These are phyloP conservation scores for Aureobasidium zeae DNA, from an alignment of 2,329 filamentous ascomycete species.

Conservation along the genomic window DNA sequence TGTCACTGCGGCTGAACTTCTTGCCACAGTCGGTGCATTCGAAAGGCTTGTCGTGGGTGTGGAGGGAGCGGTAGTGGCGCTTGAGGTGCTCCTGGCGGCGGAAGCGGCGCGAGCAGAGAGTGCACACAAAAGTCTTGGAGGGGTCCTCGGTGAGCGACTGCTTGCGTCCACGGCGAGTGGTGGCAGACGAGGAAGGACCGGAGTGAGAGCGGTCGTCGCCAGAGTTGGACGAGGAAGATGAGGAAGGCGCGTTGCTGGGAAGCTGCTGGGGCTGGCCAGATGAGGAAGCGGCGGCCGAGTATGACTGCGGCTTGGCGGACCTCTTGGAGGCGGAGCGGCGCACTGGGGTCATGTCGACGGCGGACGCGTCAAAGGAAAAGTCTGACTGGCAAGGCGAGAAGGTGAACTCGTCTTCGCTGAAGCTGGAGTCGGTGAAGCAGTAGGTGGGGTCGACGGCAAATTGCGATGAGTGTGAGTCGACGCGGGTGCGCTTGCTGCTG, in stretches of 20 bases:
- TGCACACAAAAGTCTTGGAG: slow-evolving; percentile 96
- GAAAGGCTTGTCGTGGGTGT: slow-evolving; percentile 98
- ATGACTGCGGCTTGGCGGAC: slow-evolving; percentile 30
- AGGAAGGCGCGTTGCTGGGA: slow-evolving; percentile 21
- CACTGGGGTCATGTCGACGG: slow-evolving; percentile 15
- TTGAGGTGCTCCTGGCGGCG: slow-evolving; percentile 97
- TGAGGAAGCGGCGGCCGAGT: slow-evolving; percentile 32
- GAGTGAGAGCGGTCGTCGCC: slow-evolving; percentile 22
- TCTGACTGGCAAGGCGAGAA: slow-evolving; percentile 18
- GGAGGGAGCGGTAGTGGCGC: slow-evolving; percentile 94
- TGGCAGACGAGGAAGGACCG: slow-evolving; percentile 39
- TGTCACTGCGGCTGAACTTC: slow-evolving; percentile 97
- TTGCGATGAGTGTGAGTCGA: slow-evolving; percentile 46
- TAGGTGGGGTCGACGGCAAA: slow-evolving; percentile 64
- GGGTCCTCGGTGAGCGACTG: slow-evolving; percentile 96
- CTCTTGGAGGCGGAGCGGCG: slow-evolving; percentile 19
- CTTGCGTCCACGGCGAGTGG: slow-evolving; percentile 92
- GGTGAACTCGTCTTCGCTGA: slow-evolving; percentile 58
- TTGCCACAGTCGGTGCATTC: slow-evolving; percentile 97
- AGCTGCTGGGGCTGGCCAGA: slow-evolving; percentile 31
- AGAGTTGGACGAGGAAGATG: slow-evolving; percentile 12
- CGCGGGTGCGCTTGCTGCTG: slow-evolving; percentile 61
- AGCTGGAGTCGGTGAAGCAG: slow-evolving; percentile 59
- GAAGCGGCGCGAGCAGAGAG: slow-evolving; percentile 93
- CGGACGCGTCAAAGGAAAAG: slow-evolving; percentile 17